Base-by-base conservation (phyloP, 306 rosid genomes). In the Cucurbita pepo region DNA sequence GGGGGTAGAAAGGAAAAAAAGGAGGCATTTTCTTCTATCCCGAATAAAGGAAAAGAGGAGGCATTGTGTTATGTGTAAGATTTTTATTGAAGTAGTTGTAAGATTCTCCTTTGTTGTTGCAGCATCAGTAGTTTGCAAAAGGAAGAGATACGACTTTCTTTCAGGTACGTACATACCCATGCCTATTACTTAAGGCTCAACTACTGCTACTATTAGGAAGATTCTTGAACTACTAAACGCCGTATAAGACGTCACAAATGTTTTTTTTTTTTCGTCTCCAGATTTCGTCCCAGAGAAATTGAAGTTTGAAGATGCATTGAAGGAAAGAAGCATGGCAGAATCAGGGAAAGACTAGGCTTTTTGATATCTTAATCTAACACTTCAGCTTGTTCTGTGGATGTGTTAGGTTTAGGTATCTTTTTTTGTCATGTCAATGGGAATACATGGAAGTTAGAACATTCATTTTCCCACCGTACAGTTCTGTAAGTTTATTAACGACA, bases 211-310 rank as follows among this genome's bases (percentile, higher is more conserved):
- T 44, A 43, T 21, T 19, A 6, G 41, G 11, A 61, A 7, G 67
- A 25, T 36, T 19, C 45, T 52, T 37, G n/a, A 18, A 52, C 15
- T 5, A 5, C 18, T 5, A 18, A 10, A 44, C 6, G 3, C 19
- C 11, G 19, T 16, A 19, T 63, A 47, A 3, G 47, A 47, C 36
- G 8, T 44, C n/a, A n/a, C n/a, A n/a, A n/a, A n/a, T n/a, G n/a
- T n/a, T n/a, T n/a, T n/a, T 16, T 30, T 15, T 1, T 41, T 14
- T 22, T 21, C 7, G 3, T 43, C 9, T 14, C 21, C 64, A 94
- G 97, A 91, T 83, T 94, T 85, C 70, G 96, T 91, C 59, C 99
- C 97, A 0, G 90, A 86, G 85, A 86, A 81, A 78, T 43, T 91
- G 77, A 88, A 80, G 78, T 94, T 97, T 0, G 84, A 80, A 82